Conservation (phyloP, 2,329 filamentous ascomycete genomes). For the Aspergillus sp. region DNA sequence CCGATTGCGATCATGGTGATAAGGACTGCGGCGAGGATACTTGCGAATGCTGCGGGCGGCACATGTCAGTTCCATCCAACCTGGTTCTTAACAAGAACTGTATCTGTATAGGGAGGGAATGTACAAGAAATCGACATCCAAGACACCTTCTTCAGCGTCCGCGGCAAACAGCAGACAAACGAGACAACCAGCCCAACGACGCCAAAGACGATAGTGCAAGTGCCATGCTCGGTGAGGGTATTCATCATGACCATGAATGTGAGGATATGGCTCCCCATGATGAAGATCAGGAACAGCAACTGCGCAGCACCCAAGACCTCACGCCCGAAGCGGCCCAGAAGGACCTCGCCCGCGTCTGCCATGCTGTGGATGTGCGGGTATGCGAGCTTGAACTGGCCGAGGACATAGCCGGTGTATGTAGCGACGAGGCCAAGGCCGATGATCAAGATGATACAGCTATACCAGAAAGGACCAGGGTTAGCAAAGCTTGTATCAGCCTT, state of each 20-base stretch:
- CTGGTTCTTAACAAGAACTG: too few species aligned
- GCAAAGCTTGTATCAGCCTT: background rate
- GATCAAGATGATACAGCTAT: conserved; percentile 53
- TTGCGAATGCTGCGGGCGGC: conserved; percentile 64
- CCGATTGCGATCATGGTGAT: conserved; percentile 68
- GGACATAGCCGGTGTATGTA: conserved; percentile 60
- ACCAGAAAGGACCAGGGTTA: background rate
- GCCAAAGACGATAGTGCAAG: conserved; percentile 65
- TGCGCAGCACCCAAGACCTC: conserved; percentile 64
- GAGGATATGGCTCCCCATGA: conserved; percentile 68
- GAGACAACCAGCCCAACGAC: conserved; percentile 60
- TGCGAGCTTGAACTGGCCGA: conserved; percentile 59
- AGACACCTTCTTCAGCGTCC: conserved; percentile 63
- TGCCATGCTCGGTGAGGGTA: conserved; percentile 59
- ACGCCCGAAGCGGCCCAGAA: conserved; percentile 62
- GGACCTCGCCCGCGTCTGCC: conserved; percentile 64
- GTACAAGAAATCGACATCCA: conserved; percentile 59
- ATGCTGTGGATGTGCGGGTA: conserved; percentile 64
- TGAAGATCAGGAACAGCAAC: conserved; percentile 65
- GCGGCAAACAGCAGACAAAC: conserved; percentile 59
- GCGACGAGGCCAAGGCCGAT: conserved; percentile 55
- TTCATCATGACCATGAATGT: conserved; percentile 70
- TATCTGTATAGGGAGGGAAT: too few species aligned
- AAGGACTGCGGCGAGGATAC: conserved; percentile 62
- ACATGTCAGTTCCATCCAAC: conserved; percentile 3